A percentile compares a stretch with the other conserved stretches of the same genome.
phyloP scores from a whole-genome alignment of 805 yeast species.

The Yarrowia osloensis region DNA sequence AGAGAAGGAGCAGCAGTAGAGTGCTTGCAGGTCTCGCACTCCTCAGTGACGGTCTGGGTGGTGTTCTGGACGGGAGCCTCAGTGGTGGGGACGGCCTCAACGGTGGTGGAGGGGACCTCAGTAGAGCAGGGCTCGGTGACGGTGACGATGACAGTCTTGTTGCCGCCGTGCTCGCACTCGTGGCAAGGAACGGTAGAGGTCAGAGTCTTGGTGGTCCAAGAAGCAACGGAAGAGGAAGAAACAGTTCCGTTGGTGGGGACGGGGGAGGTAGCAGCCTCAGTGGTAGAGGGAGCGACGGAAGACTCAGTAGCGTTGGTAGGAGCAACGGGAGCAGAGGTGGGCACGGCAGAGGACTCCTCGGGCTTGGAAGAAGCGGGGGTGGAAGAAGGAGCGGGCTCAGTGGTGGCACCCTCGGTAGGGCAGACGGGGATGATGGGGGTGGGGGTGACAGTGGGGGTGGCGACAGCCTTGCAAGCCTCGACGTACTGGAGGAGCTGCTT shows the following conservation, averaged over 20 bases:
- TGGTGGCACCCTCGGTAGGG: slow-evolving; percentile 69
- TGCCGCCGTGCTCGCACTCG: slow-evolving; percentile 36
- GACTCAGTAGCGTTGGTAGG: slow-evolving; percentile 35
- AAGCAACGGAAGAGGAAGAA: slow-evolving; percentile 23
- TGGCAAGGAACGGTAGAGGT: slow-evolving; percentile 34
- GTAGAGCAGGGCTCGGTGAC: slow-evolving; percentile 35
- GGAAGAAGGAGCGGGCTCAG: slow-evolving; percentile 74
- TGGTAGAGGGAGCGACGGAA: slow-evolving; percentile 15
- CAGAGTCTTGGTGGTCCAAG: slow-evolving; percentile 32
- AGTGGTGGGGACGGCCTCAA: slow-evolving; percentile 70
- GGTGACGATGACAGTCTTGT: slow-evolving; percentile 24
- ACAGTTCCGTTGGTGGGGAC: slow-evolving; percentile 30
- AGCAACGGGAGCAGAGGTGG: slow-evolving; percentile 41
- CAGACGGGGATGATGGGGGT: slow-evolving; percentile 63
- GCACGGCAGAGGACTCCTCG: slow-evolving; percentile 45
- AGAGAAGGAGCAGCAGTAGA: slow-evolving; percentile 51
- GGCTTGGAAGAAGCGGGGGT: slow-evolving; percentile 82
- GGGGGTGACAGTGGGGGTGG: slow-evolving; percentile 83
- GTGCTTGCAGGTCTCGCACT: slow-evolving; percentile 30
- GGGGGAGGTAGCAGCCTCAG: slow-evolving; percentile 32
- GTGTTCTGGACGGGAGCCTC: slow-evolving; percentile 12
- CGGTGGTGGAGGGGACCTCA: slow-evolving; percentile 63
- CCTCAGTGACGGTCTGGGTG: slow-evolving; percentile 50
- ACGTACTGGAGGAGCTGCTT: slow-evolving; percentile 28
- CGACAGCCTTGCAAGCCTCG: slow-evolving; percentile 38